phyloP scores from a whole-genome alignment of 169 alveolate genomes.

The Plasmodium relictum region DNA sequence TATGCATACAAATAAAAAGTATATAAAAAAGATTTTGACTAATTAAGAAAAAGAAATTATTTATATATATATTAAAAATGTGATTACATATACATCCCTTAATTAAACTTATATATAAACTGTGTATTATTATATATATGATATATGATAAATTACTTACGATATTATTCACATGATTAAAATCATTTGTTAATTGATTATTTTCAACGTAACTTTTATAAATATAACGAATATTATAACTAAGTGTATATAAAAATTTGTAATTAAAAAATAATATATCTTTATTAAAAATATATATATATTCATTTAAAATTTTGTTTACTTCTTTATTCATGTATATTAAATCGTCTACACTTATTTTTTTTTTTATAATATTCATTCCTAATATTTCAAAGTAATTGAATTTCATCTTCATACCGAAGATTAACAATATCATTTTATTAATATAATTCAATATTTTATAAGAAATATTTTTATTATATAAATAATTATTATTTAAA shows the following conservation, averaged over 20 bases:
- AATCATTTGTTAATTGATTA: slow-evolving; percentile 35
- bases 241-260: slow-evolving; percentile 56
- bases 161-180: slow-evolving; percentile 47
- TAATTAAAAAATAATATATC: slow-evolving; percentile 65
- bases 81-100: slow-evolving; percentile 51
- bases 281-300: slow-evolving; percentile 68
- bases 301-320: slow-evolving; percentile 60
- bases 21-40: slow-evolving; percentile 50
- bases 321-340: slow-evolving; percentile 67
- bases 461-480: slow-evolving; percentile 34
- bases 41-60: slow-evolving; percentile 56
- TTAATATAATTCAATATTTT: slow-evolving; percentile 51
- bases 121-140: slow-evolving; percentile 33
- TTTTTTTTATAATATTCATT: slow-evolving; percentile 68
- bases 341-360: slow-evolving; percentile 62
- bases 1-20: slow-evolving; percentile 20
- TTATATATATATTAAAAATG: slow-evolving; percentile 44
- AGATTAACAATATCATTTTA: slow-evolving; percentile 30
- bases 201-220: slow-evolving; percentile 62
- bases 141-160: slow-evolving; percentile 40
- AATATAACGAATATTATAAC: slow-evolving; percentile 68
- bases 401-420: slow-evolving; percentile 34
- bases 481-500: slow-evolving; percentile 21
- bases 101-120: slow-evolving; percentile 29
- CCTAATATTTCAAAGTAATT: slow-evolving; percentile 59